phyloP scores from a whole-genome alignment of 495 filamentous ascomycete genomes.

The Penicillium daleae region DNA sequence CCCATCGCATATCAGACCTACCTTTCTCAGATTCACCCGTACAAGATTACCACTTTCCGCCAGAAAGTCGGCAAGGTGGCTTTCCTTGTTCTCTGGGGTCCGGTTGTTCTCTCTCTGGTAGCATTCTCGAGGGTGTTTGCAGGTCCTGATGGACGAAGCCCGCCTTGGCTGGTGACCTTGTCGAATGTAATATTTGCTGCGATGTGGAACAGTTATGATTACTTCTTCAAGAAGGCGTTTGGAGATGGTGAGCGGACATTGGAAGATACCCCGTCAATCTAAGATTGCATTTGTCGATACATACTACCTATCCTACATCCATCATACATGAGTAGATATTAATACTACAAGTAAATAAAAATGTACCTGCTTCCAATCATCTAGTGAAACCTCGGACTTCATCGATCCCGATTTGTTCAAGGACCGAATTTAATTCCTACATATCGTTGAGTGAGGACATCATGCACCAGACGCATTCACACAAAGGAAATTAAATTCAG shows the following conservation, averaged over 20 bases:
- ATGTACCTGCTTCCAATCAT: neutral
- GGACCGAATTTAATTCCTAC: neutral
- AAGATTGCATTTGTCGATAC: neutral
- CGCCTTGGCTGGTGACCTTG: constrained; percentile 63
- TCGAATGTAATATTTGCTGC: constrained; percentile 51
- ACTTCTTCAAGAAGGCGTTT: constrained; percentile 65
- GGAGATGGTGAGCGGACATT: constrained; percentile 87
- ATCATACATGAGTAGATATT: neutral
- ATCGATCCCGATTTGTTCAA: neutral
- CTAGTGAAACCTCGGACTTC: too few relatives aligned
- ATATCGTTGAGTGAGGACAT: neutral
- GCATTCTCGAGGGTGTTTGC: constrained; percentile 50
- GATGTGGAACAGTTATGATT: constrained; percentile 80
- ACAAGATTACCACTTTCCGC: constrained; percentile 63
- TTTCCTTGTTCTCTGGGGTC: constrained; percentile 63
- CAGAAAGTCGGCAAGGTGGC: constrained; percentile 68
- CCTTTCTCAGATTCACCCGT: constrained; percentile 66
- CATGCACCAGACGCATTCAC: constrained; percentile 28
- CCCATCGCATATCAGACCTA: constrained; percentile 75
- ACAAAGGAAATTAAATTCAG: constrained; percentile 52
- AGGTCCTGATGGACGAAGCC: constrained; percentile 66
- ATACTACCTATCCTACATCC: neutral
- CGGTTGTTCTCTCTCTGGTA: constrained; percentile 57
- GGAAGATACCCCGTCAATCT: constrained; percentile 28
- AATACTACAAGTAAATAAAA: too few relatives aligned